Evolutionary conservation across 768 basidiomycete species (phyloP).

Genomic region (Coprinopsis strossmayeri): DNA sequence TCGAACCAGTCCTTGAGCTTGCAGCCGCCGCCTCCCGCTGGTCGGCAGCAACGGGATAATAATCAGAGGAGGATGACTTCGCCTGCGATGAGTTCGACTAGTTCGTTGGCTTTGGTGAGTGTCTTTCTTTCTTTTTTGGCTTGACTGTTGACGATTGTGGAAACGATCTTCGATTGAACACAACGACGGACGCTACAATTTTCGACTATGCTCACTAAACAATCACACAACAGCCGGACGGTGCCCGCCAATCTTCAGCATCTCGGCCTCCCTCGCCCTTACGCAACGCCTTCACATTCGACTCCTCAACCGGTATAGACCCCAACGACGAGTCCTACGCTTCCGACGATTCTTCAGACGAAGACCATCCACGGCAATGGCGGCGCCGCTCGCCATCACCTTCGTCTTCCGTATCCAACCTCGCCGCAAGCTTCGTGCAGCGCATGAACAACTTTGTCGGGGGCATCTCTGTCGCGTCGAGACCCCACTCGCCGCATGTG

Average conservation of each 20-base stretch:
- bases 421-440: constrained; percentile 71
- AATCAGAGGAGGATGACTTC: constrained; percentile 29
- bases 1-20: constrained; percentile 3
- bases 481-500: no score
- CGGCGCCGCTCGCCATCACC: constrained; percentile 54
- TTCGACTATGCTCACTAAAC: background rate
- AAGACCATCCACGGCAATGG: constrained; percentile 25
- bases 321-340: constrained; percentile 39
- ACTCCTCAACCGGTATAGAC: constrained; percentile 52
- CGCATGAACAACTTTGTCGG: constrained; percentile 65
- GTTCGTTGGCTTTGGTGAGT: constrained; percentile 28
- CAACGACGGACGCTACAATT: no score
- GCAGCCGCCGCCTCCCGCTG: background rate
- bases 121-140: no score
- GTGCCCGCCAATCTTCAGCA: constrained; percentile 27
- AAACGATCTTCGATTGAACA: no score
- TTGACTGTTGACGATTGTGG: no score
- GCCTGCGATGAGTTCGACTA: constrained; percentile 15
- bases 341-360: constrained; percentile 29
- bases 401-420: constrained; percentile 63
- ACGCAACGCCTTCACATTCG: constrained; percentile 52
- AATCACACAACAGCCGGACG: constrained; percentile 27
- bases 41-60: constrained; percentile 4
- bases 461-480: no score
- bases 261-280: constrained; percentile 69